These are phyloP conservation scores for Neurospora tetrasperma DNA, from an alignment of 495 filamentous ascomycete species.

Conservation along the genomic window DNA sequence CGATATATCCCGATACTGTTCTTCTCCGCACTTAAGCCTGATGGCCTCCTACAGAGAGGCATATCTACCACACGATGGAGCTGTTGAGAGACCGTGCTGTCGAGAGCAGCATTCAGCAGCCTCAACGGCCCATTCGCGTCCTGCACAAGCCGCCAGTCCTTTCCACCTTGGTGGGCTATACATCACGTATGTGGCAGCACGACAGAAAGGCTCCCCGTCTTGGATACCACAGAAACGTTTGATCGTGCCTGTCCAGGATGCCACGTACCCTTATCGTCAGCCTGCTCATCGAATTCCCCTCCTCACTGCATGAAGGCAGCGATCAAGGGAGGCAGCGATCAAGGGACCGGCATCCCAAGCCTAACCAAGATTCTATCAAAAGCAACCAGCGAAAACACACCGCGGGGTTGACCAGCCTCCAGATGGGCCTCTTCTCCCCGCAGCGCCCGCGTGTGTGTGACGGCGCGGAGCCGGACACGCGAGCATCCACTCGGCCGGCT, in stretches of 20 bases:
- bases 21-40: not conserved
- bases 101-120: not conserved
- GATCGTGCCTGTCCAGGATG: not conserved
- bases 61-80: not conserved
- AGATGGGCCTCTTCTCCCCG: not conserved
- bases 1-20: not conserved
- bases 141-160: not conserved
- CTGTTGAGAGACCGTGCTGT: not conserved
- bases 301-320: not conserved
- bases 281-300: not conserved
- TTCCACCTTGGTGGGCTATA: not conserved
- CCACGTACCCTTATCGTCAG: slow-evolving; percentile 1
- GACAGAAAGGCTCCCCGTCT: not conserved
- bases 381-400: not conserved
- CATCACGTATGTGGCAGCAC: not conserved
- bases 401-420: not conserved
- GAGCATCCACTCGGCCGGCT: not conserved
- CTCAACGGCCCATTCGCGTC: not conserved
- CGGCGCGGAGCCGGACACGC: not conserved
- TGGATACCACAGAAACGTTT: not conserved
- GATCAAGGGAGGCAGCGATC: not conserved
- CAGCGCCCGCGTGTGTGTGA: not conserved
- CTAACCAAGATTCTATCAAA: not conserved
- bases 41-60: not conserved
- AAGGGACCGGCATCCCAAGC: not conserved